These are phyloP conservation scores for Naganishia onofrii DNA, from an alignment of 768 basidiomycete species.

Conservation along the genomic window DNA sequence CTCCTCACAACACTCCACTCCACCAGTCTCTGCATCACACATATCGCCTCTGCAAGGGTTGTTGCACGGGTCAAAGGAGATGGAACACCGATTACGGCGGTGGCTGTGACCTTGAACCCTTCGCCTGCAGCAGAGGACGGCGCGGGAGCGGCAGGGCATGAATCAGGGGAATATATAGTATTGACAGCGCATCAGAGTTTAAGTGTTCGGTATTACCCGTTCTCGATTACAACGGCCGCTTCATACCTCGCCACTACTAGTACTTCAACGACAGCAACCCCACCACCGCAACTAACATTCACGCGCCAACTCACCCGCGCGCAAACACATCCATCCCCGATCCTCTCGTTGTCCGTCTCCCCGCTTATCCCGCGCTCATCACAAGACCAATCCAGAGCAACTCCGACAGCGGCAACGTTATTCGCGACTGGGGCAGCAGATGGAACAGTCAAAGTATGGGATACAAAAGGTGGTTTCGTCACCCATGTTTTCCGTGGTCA, in stretches of 20 bases:
- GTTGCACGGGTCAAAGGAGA: slow-evolving; percentile 82
- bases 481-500: slow-evolving; percentile 96
- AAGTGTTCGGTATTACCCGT: slow-evolving; percentile 76
- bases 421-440: slow-evolving; percentile 95
- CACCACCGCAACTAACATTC: slow-evolving; percentile 60
- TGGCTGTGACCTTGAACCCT: slow-evolving; percentile 74
- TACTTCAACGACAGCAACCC: slow-evolving; percentile 31
- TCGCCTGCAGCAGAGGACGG: slow-evolving; percentile 41
- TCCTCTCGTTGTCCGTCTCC: slow-evolving; percentile 73
- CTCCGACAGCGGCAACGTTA: slow-evolving; percentile 59
- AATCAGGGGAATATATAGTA: slow-evolving; percentile 56
- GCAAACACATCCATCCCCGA: slow-evolving; percentile 74
- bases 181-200: slow-evolving; percentile 77
- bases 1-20: slow-evolving; percentile 72
- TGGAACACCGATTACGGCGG: slow-evolving; percentile 74
- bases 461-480: slow-evolving; percentile 76
- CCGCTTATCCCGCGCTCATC: slow-evolving; percentile 65
- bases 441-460: slow-evolving; percentile 95
- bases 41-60: slow-evolving; percentile 49
- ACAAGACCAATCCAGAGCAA: background rate
- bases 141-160: slow-evolving; percentile 1
- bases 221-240: slow-evolving; percentile 56
- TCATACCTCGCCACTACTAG: background rate
- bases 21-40: background rate
- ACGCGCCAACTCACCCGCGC: slow-evolving; percentile 74